Evolutionary conservation across 352 stramenopile genomes (phyloP).

Genomic region (Discostella stelligera): DNA sequence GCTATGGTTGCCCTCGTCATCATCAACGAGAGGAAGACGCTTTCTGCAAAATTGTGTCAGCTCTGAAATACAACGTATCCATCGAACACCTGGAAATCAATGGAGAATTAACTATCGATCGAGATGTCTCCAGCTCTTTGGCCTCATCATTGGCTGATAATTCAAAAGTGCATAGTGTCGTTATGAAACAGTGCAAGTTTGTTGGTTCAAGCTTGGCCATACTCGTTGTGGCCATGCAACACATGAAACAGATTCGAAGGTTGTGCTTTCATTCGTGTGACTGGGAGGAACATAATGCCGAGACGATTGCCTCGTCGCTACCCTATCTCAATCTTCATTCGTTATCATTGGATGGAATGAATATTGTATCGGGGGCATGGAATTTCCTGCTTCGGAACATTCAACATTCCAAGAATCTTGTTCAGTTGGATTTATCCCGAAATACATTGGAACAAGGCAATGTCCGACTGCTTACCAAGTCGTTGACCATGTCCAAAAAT

Average conservation of each 20-base stretch:
- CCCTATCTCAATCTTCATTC: slow-evolving; percentile 6
- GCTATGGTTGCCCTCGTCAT: neutral
- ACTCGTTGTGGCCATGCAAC: slow-evolving; percentile 6
- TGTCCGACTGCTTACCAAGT: neutral
- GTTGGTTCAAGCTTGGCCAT: neutral
- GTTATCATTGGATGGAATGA: slow-evolving; percentile 1
- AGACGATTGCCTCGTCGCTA: slow-evolving; percentile 20
- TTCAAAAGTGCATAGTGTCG: neutral
- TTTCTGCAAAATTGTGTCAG: slow-evolving; percentile 5
- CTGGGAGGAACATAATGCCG: slow-evolving; percentile 7
- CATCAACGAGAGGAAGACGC: neutral
- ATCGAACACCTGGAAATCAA: slow-evolving; percentile 13
- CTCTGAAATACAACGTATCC: slow-evolving; percentile 17
- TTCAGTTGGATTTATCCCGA: slow-evolving; percentile 8
- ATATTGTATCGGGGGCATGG: slow-evolving; percentile 6
- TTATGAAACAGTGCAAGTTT: neutral
- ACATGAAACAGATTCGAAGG: neutral
- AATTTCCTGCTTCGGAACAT: slow-evolving; percentile 7
- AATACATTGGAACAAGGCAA: neutral
- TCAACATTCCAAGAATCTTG: slow-evolving; percentile 1
- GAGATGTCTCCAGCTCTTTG: neutral
- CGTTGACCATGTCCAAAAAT: slow-evolving; percentile 5
- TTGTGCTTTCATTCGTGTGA: slow-evolving; percentile 1
- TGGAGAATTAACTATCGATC: neutral
- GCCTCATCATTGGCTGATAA: neutral